These are phyloP conservation scores for Coniochaeta ligniaria DNA, from an alignment of 2,329 filamentous ascomycete species.

Conservation along the genomic window DNA sequence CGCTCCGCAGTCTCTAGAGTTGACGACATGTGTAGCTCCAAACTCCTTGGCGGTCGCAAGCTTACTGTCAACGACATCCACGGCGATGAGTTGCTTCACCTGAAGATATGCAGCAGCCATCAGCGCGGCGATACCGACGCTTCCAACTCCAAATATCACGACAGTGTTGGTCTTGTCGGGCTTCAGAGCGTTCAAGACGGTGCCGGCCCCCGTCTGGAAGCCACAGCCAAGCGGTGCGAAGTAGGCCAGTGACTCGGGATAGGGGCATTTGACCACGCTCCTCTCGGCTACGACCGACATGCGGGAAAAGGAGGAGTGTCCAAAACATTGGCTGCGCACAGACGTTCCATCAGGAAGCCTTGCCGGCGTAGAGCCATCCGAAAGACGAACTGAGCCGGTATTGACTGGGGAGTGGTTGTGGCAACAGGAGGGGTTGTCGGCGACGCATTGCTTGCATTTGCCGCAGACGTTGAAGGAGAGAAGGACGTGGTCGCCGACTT, in stretches of 20 bases:
- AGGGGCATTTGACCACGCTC: conserved; percentile 15
- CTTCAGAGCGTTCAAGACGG: conserved; percentile 28
- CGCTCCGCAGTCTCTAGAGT: too few species aligned
- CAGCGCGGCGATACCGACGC: too few species aligned
- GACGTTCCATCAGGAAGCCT: conserved; percentile 7
- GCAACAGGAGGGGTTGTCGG: conserved; percentile 21
- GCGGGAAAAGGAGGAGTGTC: conserved; percentile 21
- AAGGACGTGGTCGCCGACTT: conserved; percentile 24
- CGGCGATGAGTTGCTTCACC: too few species aligned
- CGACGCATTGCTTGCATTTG: conserved; percentile 20
- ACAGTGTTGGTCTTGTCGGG: too few species aligned
- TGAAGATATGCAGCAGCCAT: too few species aligned
- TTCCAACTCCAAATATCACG: too few species aligned
- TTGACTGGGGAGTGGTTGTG: conserved; percentile 13
- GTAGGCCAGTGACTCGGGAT: conserved; percentile 16
- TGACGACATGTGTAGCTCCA: too few species aligned
- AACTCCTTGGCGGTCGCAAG: too few species aligned
- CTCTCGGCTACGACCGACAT: conserved; percentile 15
- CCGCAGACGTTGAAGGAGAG: conserved; percentile 25
- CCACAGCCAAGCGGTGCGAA: conserved; percentile 34
- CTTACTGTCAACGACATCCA: too few species aligned
- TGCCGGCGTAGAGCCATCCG: conserved; percentile 10
- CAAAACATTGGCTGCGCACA: conserved; percentile 22
- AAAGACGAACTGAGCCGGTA: conserved; percentile 10
- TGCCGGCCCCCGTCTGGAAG: conserved; percentile 33